These are phyloP conservation scores for Calocera cornea DNA, from an alignment of 768 basidiomycete species.

Conservation along the genomic window DNA sequence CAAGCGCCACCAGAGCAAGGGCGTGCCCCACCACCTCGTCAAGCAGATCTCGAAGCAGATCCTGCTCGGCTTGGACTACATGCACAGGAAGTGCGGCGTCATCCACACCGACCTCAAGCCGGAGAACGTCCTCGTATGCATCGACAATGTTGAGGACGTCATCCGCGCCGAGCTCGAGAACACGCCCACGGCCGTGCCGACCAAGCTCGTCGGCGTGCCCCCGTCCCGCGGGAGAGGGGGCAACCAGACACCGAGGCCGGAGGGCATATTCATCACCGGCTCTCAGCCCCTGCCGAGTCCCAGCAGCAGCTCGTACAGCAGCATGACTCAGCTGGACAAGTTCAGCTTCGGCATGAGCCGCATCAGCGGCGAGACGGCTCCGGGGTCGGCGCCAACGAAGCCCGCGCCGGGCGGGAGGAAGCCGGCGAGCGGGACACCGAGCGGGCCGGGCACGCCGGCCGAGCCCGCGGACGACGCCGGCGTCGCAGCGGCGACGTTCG, in stretches of 20 bases:
- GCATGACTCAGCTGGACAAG: slow-evolving; percentile 66
- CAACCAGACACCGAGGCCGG: slow-evolving; percentile 84
- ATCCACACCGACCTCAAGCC: slow-evolving; percentile 98
- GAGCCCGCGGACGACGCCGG: slow-evolving; percentile 21
- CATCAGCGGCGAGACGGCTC: slow-evolving; percentile 41
- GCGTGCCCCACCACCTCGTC: slow-evolving; percentile 84
- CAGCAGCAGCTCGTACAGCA: slow-evolving; percentile 49
- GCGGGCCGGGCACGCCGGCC: slow-evolving; percentile 18
- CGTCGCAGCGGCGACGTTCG: slow-evolving; percentile 18
- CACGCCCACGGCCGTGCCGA: slow-evolving; percentile 22
- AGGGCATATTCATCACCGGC: slow-evolving; percentile 72
- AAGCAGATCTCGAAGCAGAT: slow-evolving; percentile 97
- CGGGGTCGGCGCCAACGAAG: slow-evolving; percentile 23
- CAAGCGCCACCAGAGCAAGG: slow-evolving; percentile 96
- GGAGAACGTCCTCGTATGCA: slow-evolving; percentile 92
- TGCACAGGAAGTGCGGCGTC: slow-evolving; percentile 93
- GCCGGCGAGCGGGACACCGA: slow-evolving; percentile 18
- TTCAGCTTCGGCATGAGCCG: slow-evolving; percentile 88
- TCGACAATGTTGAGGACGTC: slow-evolving; percentile 91
- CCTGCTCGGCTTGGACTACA: slow-evolving; percentile 88
- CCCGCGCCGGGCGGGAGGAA: slow-evolving; percentile 21
- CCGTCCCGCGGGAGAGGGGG: slow-evolving; percentile 87
- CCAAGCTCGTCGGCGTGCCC: slow-evolving; percentile 80
- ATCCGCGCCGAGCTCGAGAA: slow-evolving; percentile 65
- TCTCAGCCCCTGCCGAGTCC: slow-evolving; percentile 81